Evolutionary conservation across 192 early-diverging fungal genomes (phyloP).

Genomic region (Phlyctochytrium arcticum): DNA sequence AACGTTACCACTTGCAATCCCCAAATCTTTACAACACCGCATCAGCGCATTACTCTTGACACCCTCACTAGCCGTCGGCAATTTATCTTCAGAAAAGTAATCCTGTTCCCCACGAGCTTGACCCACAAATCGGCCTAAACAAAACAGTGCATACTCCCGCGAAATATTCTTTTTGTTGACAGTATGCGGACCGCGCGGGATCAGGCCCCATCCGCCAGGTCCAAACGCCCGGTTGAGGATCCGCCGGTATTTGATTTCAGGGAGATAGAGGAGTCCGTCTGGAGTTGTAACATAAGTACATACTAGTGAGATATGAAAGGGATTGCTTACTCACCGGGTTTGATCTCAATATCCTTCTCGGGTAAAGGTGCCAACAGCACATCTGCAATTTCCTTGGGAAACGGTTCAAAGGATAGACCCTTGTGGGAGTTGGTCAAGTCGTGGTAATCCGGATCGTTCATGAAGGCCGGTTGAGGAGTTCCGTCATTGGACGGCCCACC

Average conservation of each 20-base stretch:
- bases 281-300: neutral
- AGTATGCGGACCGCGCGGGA: constrained; percentile 85
- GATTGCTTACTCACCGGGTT: constrained; percentile 60
- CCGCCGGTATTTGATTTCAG: constrained; percentile 97
- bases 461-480: neutral
- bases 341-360: constrained; percentile 86
- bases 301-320: neutral
- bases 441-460: constrained; percentile 9
- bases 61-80: constrained; percentile 81
- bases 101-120: constrained; percentile 94
- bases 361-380: constrained; percentile 66
- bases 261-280: constrained; percentile 92
- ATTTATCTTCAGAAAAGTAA: constrained; percentile 69
- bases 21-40: constrained; percentile 95
- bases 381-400: constrained; percentile 64
- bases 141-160: constrained; percentile 88
- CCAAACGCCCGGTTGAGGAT: constrained; percentile 94
- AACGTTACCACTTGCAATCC: too few relatives aligned
- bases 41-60: constrained; percentile 91
- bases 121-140: constrained; percentile 83
- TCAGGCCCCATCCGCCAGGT: constrained; percentile 62
- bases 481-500: neutral
- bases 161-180: constrained; percentile 72
- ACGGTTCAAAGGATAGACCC: constrained; percentile 72
- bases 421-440: constrained; percentile 38